These are phyloP conservation scores for Wickerhamiella allomyrinae DNA, from an alignment of 805 yeast species.

Conservation along the genomic window DNA sequence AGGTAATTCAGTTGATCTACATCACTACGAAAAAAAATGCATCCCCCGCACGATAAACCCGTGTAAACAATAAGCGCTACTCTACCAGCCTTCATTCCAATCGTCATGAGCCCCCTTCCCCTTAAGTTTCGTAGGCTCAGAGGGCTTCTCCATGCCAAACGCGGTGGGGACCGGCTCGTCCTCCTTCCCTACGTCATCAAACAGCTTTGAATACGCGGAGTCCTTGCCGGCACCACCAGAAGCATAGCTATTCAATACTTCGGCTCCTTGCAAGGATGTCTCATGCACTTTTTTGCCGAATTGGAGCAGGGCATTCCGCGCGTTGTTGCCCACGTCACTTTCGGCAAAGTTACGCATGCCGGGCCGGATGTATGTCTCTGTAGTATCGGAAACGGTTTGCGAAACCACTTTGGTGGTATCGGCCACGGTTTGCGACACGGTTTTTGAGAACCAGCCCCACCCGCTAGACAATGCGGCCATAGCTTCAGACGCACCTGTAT, in stretches of 20 bases:
- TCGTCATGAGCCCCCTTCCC: conserved; percentile 1
- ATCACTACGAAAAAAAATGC: too few species aligned
- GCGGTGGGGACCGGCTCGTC: background rate
- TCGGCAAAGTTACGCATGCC: conserved; percentile 66
- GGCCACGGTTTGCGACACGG: conserved; percentile 66
- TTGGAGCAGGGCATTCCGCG: conserved; percentile 87
- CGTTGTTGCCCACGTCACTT: conserved; percentile 66
- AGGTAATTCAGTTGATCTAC: too few species aligned
- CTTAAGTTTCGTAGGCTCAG: background rate
- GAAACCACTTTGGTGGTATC: conserved; percentile 53
- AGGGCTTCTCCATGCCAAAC: background rate
- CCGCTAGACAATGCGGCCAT: conserved; percentile 82
- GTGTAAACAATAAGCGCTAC: background rate
- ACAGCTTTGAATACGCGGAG: conserved; percentile 14
- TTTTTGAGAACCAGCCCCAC: conserved; percentile 84
- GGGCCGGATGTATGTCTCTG: conserved; percentile 84
- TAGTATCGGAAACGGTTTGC: conserved; percentile 72
- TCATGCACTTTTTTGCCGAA: conserved; percentile 91
- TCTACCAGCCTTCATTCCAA: conserved; percentile 1
- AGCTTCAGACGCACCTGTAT: conserved; percentile 61
- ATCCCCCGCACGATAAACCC: background rate
- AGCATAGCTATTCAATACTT: conserved; percentile 48
- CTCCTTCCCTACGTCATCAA: conserved; percentile 7
- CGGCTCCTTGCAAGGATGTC: conserved; percentile 63
- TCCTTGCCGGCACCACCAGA: conserved; percentile 3